phyloP scores from a whole-genome alignment of 139 green algal species.

The Tetraselmis chui region DNA sequence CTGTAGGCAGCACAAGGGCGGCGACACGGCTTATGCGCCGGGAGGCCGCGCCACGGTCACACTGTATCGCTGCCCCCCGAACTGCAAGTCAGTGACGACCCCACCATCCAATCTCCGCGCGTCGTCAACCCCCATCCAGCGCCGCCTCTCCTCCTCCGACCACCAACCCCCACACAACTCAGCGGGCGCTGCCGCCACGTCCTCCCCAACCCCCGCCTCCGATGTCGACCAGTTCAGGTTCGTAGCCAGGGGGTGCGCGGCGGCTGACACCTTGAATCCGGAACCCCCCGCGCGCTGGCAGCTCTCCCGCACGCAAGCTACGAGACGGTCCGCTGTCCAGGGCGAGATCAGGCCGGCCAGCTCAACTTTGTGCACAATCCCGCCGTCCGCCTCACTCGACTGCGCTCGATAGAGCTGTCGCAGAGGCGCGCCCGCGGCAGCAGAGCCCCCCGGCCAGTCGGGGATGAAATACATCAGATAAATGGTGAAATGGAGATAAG shows the following conservation, averaged over 20 bases:
- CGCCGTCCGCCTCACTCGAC: slow-evolving; percentile 4
- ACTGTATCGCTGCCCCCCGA: background rate
- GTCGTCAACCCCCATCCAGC: slow-evolving; percentile 1
- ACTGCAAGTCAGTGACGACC: background rate
- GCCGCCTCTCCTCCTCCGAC: slow-evolving; percentile 18
- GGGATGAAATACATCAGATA: no score
- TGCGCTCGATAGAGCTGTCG: background rate
- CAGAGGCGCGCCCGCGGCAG: background rate
- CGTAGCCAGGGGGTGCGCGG: slow-evolving; percentile 19
- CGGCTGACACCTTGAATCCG: slow-evolving; percentile 13
- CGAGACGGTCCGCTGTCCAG: slow-evolving; percentile 35
- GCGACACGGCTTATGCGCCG: background rate
- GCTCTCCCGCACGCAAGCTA: slow-evolving; percentile 6
- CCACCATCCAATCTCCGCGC: background rate
- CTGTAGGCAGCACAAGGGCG: no score
- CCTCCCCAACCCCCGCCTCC: background rate
- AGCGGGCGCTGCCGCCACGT: slow-evolving; percentile 1
- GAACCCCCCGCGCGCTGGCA: slow-evolving; percentile 19
- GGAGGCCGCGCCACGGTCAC: background rate
- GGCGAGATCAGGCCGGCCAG: slow-evolving; percentile 26
- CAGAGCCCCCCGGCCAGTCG: no score
- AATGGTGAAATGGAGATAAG: background rate
- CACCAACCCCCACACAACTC: slow-evolving; percentile 5
- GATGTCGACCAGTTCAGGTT: slow-evolving; percentile 25
- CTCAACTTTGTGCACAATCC: slow-evolving; percentile 23